These are phyloP conservation scores for Ocimum tenuiflorum DNA, from an alignment of 257 asterid species.

Conservation along the genomic window DNA sequence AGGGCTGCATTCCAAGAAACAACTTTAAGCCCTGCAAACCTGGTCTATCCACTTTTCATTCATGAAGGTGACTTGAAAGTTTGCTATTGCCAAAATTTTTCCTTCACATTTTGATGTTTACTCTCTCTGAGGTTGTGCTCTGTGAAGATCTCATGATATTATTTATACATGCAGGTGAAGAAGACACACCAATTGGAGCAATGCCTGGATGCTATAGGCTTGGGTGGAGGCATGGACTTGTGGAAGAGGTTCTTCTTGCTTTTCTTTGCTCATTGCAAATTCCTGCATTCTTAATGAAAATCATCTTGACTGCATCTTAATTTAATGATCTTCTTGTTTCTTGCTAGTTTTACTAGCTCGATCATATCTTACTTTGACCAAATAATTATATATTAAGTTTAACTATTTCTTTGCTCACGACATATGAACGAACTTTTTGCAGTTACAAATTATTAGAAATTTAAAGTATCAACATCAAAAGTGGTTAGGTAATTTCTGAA, in stretches of 20 bases:
- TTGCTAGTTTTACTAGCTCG: neutral
- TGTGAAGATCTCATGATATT: slow-evolving; percentile 3
- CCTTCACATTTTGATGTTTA: neutral
- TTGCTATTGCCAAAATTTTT: neutral
- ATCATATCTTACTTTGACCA: neutral
- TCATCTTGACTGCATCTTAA: neutral
- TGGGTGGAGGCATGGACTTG: slow-evolving; percentile 96
- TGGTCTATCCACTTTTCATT: slow-evolving; percentile 93
- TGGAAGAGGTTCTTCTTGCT: slow-evolving; percentile 67
- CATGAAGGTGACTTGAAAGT: slow-evolving; percentile 62
- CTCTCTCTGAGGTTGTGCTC: neutral
- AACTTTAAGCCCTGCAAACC: slow-evolving; percentile 75
- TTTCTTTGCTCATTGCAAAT: slow-evolving; percentile 4
- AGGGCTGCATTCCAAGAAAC: slow-evolving; percentile 95
- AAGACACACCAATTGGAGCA: slow-evolving; percentile 95
- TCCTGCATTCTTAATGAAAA: no score
- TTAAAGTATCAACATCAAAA: neutral
- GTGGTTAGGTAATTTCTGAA: slow-evolving; percentile 1
- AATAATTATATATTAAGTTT: no score
- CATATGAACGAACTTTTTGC: neutral
- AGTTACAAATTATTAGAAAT: neutral
- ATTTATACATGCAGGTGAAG: slow-evolving; percentile 68
- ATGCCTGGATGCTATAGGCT: slow-evolving; percentile 99
- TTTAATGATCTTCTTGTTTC: neutral
- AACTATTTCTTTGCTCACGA: no score